Percentiles rank a stretch among this genome's conserved stretches.
Evolutionary conservation across 345 rosid species (phyloP).

Genomic region (Populus ilicifolia): DNA sequence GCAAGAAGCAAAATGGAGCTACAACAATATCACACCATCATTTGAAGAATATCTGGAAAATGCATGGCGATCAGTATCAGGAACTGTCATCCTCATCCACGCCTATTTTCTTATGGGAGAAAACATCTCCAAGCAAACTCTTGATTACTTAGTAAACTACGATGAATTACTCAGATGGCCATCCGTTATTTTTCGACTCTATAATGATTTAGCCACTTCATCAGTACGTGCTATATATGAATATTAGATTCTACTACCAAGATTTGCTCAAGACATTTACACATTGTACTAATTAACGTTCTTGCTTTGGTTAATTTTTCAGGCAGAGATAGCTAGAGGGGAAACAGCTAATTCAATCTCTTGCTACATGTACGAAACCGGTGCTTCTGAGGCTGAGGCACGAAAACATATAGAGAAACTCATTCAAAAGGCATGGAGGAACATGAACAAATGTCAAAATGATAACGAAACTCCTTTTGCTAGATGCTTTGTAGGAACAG

Average conservation of each 20-base stretch:
- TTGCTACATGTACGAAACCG: not conserved
- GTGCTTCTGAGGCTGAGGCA: not conserved
- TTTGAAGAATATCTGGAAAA: conserved; percentile 41
- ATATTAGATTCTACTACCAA: too few relatives aligned
- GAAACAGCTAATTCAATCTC: not conserved
- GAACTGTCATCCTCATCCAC: conserved; percentile 22
- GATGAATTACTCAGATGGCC: conserved; percentile 33
- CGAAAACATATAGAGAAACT: not conserved
- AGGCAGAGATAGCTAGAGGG: conserved; percentile 2
- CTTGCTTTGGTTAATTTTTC: not conserved
- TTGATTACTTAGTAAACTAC: conserved; percentile 20
- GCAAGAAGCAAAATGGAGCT: conserved; percentile 41
- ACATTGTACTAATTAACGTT: not conserved
- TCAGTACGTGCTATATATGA: conserved; percentile 16
- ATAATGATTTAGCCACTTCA: conserved; percentile 42
- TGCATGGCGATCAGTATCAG: conserved; percentile 37
- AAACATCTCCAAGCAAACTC: conserved; percentile 5
- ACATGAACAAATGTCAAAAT: not conserved
- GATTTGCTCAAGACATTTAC: not conserved
- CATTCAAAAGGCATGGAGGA: not conserved
- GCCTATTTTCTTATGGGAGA: conserved; percentile 21
- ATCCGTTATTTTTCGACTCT: conserved; percentile 35
- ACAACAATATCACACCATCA: conserved; percentile 20
- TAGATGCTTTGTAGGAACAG: not conserved
- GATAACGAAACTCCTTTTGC: not conserved